Percentiles rank a stretch among this genome's conserved stretches.
Conservation (phyloP, 1,139 yeast genomes). For the Debaryomyces sp. region DNA sequence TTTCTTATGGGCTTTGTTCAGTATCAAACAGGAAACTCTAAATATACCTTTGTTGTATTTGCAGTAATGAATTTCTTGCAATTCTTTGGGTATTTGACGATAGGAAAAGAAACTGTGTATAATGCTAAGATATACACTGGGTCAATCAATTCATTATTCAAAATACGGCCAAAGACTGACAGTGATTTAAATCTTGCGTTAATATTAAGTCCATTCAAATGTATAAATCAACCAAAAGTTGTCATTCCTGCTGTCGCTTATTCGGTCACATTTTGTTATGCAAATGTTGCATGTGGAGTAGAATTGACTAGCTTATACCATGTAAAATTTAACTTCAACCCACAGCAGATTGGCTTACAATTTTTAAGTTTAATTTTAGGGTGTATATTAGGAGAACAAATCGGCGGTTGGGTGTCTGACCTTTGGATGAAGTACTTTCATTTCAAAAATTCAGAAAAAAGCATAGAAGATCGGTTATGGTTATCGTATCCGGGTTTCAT, state of each 20-base stretch:
- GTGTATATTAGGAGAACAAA: slow-evolving; percentile 20
- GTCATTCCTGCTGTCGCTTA: slow-evolving; percentile 20
- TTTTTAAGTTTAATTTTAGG: slow-evolving; percentile 21
- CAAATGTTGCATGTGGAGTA: slow-evolving; percentile 24
- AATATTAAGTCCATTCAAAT: slow-evolving; percentile 16
- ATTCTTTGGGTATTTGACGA: slow-evolving; percentile 17
- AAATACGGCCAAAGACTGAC: slow-evolving; percentile 9
- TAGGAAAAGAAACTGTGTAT: slow-evolving; percentile 22
- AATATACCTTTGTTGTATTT: slow-evolving; percentile 19
- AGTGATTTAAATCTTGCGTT: slow-evolving; percentile 9
- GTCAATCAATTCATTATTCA: not conserved
- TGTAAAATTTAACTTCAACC: slow-evolving; percentile 18
- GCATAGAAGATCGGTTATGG: slow-evolving; percentile 17
- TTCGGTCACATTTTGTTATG: slow-evolving; percentile 19
- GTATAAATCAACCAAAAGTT: slow-evolving; percentile 14
- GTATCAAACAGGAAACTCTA: slow-evolving; percentile 15
- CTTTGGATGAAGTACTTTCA: slow-evolving; percentile 17
- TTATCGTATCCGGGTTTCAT: slow-evolving; percentile 21
- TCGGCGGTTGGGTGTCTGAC: slow-evolving; percentile 23
- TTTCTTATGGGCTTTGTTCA: slow-evolving; percentile 25
- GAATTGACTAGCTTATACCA: slow-evolving; percentile 20
- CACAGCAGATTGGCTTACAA: slow-evolving; percentile 24
- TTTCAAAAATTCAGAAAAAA: not conserved
- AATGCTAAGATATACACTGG: slow-evolving; percentile 4
- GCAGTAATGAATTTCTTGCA: slow-evolving; percentile 19